Evolutionary conservation across 106 monocot genomes (phyloP), one percentile per base, ranked within the genome.

Genomic region (Allium cepa): DNA sequence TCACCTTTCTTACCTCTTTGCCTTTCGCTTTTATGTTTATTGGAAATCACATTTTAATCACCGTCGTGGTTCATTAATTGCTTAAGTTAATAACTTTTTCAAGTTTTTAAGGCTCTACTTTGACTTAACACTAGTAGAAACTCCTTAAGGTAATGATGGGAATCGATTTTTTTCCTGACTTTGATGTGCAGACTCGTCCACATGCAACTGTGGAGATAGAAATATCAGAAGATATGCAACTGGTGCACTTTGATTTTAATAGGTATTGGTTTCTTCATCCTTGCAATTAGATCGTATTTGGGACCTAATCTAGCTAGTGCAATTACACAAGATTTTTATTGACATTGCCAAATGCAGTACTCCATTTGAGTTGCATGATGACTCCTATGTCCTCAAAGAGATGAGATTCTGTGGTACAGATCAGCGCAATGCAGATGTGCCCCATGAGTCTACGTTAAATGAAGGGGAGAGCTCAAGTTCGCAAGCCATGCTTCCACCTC

Each of bases 331-430:
- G 36, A 36, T 5, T 3, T 36, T 5, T 36, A 36, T 5, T 36
- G 13, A 55, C 53, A 11, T 55, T 55, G 13, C 15, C 17, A 78
- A 53, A 63, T 79, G 70, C 90, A 94, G 94, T 69, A 94, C 94
- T 9, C 94, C 94, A 13, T 94, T 94, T 69, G 84, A 94, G 80
- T 75, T 94, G 68, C 94, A 90, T 59, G 90, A 94, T 71, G 90
- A 94, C 71, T 72, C 84, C 0, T 87, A 81, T 66, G 90, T 94
- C n/a, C 82, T 94, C 10, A 94, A 88, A 69, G 85, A 78, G 64
- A 90, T 94, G 94, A 72, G 85, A 69, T 74, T 79, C 51, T 74
- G 77, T 58, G 88, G 81, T 22, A 69, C 72, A 63, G 85, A 85
- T 50, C 69, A 76, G 9, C 62, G 76, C 28, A 77, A 82, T 12